phyloP scores from a whole-genome alignment of 1,284 basidiomycete genomes.

The Gymnopus androsaceus region DNA sequence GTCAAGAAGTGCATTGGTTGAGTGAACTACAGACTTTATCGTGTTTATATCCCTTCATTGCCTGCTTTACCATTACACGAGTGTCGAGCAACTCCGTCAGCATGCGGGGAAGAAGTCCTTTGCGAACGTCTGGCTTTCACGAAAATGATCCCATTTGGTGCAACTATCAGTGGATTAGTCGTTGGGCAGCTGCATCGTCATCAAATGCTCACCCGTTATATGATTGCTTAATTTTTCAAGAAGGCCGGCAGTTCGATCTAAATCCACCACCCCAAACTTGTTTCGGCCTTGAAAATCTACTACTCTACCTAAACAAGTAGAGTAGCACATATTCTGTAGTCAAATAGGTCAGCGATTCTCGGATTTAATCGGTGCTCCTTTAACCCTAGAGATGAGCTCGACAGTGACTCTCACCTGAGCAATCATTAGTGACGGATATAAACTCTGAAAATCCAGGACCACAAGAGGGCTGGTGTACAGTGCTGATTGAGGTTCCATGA shows the following conservation, averaged over 20 bases:
- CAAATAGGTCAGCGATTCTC: not conserved
- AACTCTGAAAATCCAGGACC: conserved; percentile 93
- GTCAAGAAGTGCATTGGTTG: not conserved
- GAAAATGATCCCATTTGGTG: conserved; percentile 94
- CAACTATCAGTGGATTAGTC: conserved; percentile 53
- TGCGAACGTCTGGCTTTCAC: conserved; percentile 85
- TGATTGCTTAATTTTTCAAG: conserved; percentile 72
- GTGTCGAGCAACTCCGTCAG: conserved; percentile 91
- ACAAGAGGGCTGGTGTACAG: conserved; percentile 92
- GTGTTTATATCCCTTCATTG: conserved; percentile 80
- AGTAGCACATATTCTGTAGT: conserved; percentile 92
- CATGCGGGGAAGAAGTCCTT: conserved; percentile 90
- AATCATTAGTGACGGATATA: conserved; percentile 98
- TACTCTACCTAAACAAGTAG: conserved; percentile 92
- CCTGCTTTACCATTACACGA: conserved; percentile 96
- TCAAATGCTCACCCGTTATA: conserved; percentile 60
- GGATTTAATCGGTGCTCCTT: no score
- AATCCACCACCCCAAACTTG: conserved; percentile 85
- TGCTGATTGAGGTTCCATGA: conserved; percentile 92
- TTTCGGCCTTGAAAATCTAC: conserved; percentile 82
- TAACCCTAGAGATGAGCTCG: not conserved
- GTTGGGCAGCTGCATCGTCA: not conserved
- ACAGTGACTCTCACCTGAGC: conserved; percentile 40
- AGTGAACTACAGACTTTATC: conserved; percentile 66
- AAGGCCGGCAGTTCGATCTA: conserved; percentile 72